Evolutionary conservation across 768 basidiomycete genomes (phyloP).

Genomic region (Cyathus striatus): DNA sequence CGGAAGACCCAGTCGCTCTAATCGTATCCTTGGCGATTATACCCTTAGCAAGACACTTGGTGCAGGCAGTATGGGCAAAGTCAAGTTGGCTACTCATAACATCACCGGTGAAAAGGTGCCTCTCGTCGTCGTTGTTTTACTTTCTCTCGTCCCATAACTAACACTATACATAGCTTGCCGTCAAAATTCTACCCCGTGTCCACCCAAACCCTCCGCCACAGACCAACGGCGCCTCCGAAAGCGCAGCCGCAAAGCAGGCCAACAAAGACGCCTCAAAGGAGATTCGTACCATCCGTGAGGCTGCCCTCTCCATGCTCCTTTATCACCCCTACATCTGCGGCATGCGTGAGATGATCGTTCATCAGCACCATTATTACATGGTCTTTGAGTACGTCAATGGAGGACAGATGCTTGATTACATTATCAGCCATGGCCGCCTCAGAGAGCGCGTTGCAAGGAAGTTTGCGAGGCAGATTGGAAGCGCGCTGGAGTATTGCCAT

Average conservation of each 20-base stretch:
- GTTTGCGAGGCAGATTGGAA: slow-evolving; percentile 96
- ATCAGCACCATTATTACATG: slow-evolving; percentile 99
- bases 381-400: slow-evolving; percentile 98
- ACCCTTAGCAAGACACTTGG: slow-evolving; percentile 95
- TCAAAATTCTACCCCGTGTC: slow-evolving; percentile 94
- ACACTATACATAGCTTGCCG: slow-evolving; percentile 71
- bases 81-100: slow-evolving; percentile 91
- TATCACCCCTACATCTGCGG: slow-evolving; percentile 99
- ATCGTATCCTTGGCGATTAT: slow-evolving; percentile 85
- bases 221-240: slow-evolving; percentile 36
- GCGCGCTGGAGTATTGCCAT: slow-evolving; percentile 95
- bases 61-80: slow-evolving; percentile 98
- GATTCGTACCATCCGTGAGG: slow-evolving; percentile 92
- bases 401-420: slow-evolving; percentile 99
- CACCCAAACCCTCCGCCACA: slow-evolving; percentile 52
- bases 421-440: slow-evolving; percentile 95
- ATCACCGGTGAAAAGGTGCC: slow-evolving; percentile 88
- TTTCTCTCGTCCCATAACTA: background rate
- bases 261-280: slow-evolving; percentile 93
- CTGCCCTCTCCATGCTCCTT: slow-evolving; percentile 89
- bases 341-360: slow-evolving; percentile 98
- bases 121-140: too few species aligned
- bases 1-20: slow-evolving; percentile 29
- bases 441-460: slow-evolving; percentile 94
- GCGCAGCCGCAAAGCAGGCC: slow-evolving; percentile 68